phyloP scores from a whole-genome alignment of 495 filamentous ascomycete genomes.

The Hypoxylon crocopeplum region DNA sequence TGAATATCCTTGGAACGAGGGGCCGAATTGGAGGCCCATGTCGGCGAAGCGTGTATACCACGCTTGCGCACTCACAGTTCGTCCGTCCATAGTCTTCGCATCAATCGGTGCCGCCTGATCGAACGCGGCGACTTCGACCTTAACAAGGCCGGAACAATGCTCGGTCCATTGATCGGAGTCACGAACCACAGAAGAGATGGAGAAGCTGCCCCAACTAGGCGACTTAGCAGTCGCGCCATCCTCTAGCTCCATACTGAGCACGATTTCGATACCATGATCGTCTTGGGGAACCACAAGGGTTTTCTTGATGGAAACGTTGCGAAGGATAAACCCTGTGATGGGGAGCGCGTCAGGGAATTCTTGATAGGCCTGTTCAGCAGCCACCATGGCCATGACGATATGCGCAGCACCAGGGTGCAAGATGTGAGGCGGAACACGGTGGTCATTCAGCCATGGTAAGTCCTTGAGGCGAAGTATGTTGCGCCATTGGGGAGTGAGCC shows the following conservation, averaged over 20 bases:
- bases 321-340: constrained; percentile 26
- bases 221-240: too few relatives aligned
- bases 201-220: constrained; percentile 25
- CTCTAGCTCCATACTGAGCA: constrained; percentile 13
- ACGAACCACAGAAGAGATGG: constrained; percentile 18
- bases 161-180: constrained; percentile 20
- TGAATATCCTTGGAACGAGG: constrained; percentile 27
- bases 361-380: constrained; percentile 27
- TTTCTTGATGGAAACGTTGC: constrained; percentile 34
- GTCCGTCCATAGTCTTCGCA: background rate
- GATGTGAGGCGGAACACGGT: constrained; percentile 30
- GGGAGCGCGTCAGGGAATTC: background rate
- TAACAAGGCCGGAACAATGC: constrained; percentile 37
- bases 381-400: constrained; percentile 58
- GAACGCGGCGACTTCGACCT: constrained; percentile 3
- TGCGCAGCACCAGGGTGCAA: constrained; percentile 63
- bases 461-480: constrained; percentile 55
- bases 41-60: constrained; percentile 31
- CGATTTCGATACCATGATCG: constrained; percentile 40
- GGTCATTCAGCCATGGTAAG: constrained; percentile 58
- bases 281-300: constrained; percentile 41
- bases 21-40: constrained; percentile 32
- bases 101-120: too few relatives aligned
- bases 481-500: constrained; percentile 55
- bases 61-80: background rate